phyloP scores from a whole-genome alignment of 306 rosid species.

The Crotalaria pallida region DNA sequence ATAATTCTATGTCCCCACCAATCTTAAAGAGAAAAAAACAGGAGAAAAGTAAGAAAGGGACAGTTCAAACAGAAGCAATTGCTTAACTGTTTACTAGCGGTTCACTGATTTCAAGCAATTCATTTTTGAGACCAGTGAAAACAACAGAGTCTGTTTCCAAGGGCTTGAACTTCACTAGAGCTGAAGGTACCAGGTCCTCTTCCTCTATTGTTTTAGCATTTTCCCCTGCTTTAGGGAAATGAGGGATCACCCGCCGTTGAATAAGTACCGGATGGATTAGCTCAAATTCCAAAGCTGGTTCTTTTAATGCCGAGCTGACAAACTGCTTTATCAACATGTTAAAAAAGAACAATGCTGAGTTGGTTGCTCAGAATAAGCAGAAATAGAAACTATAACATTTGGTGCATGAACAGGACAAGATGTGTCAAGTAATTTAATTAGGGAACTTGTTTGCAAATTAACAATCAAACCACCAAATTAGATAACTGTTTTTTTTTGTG shows the following conservation, averaged over 20 bases:
- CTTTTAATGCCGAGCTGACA: conserved; percentile 67
- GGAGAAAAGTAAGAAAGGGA: not conserved
- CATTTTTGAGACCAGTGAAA: conserved; percentile 77
- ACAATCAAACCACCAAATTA: not conserved
- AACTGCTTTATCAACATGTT: conserved; percentile 45
- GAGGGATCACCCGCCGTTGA: conserved; percentile 66
- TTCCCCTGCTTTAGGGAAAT: conserved; percentile 48
- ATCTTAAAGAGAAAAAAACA: not conserved
- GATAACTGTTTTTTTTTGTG: not conserved
- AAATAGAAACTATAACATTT: not conserved
- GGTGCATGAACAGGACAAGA: not conserved
- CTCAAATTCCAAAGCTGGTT: conserved; percentile 69
- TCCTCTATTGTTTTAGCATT: conserved; percentile 59
- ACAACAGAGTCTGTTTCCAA: conserved; percentile 81
- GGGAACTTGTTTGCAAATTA: not conserved
- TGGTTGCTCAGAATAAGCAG: not conserved
- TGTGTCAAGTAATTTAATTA: not conserved
- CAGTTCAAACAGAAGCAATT: conserved; percentile 25
- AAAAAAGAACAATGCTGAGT: conserved; percentile 9
- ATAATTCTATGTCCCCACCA: conserved; percentile 19
- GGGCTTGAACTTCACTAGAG: conserved; percentile 85
- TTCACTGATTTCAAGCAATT: conserved; percentile 80
- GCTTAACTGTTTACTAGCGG: conserved; percentile 58
- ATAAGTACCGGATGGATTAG: conserved; percentile 67
- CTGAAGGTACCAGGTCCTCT: conserved; percentile 87